These are phyloP conservation scores for Chiua sp. DNA, from an alignment of 1,284 basidiomycete genomes.

Conservation along the genomic window DNA sequence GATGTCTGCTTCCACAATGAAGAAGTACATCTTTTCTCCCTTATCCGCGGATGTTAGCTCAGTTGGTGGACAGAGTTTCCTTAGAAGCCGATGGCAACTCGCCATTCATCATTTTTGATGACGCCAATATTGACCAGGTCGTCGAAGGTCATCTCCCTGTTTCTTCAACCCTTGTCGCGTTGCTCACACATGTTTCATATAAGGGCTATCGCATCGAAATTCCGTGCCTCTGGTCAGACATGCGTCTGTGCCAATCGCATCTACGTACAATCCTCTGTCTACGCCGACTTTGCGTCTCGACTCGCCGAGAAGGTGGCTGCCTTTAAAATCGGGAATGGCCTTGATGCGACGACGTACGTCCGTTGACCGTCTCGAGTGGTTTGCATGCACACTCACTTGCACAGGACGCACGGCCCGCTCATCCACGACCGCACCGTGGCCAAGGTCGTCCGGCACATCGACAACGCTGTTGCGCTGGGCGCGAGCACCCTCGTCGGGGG, in stretches of 20 bases:
- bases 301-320: conserved; percentile 84
- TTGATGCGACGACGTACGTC: conserved; percentile 78
- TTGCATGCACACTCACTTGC: background rate
- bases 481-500: conserved; percentile 92
- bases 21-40: conserved; percentile 66
- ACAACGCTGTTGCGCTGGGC: conserved; percentile 83
- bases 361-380: background rate
- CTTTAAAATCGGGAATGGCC: conserved; percentile 93
- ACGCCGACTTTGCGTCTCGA: conserved; percentile 85
- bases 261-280: conserved; percentile 85
- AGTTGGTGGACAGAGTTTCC: conserved; percentile 59
- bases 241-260: conserved; percentile 88
- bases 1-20: conserved; percentile 86
- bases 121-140: conserved; percentile 93
- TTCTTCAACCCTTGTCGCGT: background rate
- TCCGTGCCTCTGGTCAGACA: conserved; percentile 92
- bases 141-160: conserved; percentile 65
- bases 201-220: conserved; percentile 90
- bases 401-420: conserved; percentile 91
- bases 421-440: conserved; percentile 88
- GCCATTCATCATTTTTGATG: conserved; percentile 96
- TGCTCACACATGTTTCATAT: conserved; percentile 1
- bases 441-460: conserved; percentile 89
- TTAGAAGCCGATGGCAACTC: conserved; percentile 91
- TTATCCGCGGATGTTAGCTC: background rate